Base-by-base conservation (phyloP, 305 asterid species). In the Withania somnifera region DNA sequence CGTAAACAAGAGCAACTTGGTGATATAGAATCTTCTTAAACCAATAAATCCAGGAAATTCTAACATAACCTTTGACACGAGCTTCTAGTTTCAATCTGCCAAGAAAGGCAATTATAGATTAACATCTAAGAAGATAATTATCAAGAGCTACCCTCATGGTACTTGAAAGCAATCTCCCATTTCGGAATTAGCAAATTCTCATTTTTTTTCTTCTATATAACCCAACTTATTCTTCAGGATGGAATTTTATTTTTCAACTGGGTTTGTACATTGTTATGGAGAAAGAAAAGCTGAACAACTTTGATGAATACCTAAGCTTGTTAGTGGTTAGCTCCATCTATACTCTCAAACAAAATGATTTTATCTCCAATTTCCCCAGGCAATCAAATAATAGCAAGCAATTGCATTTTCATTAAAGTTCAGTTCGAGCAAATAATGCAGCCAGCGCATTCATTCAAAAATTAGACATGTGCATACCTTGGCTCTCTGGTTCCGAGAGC, bases 1-100 rank as follows among this genome's bases (percentile, higher is more conserved):
- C 91, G 83, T 95, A 95, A 63, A 92, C 97, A 78, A 91, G 87
- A 14, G 98, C 97, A 82, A 93, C 98, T 87, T 95, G 97, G 91
- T 95, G 85, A 86, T 91, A 95, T 81, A 95, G 57, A 75, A 89
- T 53, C 88, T 90, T 92, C 80, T 83, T 87, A 81, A 95, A 92
- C 98, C 98, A 95, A 87, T 90, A 89, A 32, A 87, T 85, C 98
- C 98, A 93, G 57, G 91, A 90, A 77, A 95, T 90, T 86, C 97
- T 87, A 78, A 82, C 90, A 83, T 86, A 87, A 50, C 92, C 91
- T 80, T 73, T 89, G 75, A 85, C 89, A 54, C 63, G 86, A 57
- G 89, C 92, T 67, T 88, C 95, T 68, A 66, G 83, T 83, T 91
- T 93, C 91, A 92, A 88, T 83, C 98, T 95, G 87, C 81, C 50